A percentile compares a stretch with the other conserved stretches of the same genome.
These are phyloP conservation scores for Fraxinus cuspidata DNA, from an alignment of 257 asterid genomes.

Conservation along the genomic window DNA sequence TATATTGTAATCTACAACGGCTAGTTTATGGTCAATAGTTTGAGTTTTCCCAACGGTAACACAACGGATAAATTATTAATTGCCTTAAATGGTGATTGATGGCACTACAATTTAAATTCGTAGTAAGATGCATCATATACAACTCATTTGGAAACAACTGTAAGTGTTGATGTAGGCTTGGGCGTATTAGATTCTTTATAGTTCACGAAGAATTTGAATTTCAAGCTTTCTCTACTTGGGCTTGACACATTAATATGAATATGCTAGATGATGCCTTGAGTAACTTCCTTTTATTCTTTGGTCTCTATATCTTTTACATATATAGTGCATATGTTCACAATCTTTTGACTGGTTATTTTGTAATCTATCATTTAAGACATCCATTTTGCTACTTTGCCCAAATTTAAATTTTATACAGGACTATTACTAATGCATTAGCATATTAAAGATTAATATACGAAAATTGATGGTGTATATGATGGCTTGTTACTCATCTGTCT, in stretches of 20 bases:
- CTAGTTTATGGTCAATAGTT: neutral
- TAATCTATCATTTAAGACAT: neutral
- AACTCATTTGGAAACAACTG: neutral
- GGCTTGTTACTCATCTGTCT: neutral
- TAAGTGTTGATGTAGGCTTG: neutral
- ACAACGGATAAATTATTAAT: constrained; percentile 4
- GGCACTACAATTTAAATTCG: neutral
- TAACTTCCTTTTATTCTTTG: neutral
- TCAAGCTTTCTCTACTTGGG: neutral
- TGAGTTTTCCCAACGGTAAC: neutral
- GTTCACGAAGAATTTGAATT: neutral
- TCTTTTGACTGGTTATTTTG: neutral
- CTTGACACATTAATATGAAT: neutral
- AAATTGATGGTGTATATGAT: neutral
- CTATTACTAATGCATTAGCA: neutral
- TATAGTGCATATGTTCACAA: neutral
- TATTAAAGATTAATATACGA: neutral
- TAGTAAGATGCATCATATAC: neutral
- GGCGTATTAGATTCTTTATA: neutral
- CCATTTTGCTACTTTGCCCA: neutral
- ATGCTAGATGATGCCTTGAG: neutral
- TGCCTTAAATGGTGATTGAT: neutral
- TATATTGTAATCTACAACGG: neutral
- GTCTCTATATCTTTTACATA: neutral
- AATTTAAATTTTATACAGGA: neutral